Base-by-base conservation (phyloP, 768 basidiomycete genomes). In the Pseudohyphozyma bogoriensis region DNA sequence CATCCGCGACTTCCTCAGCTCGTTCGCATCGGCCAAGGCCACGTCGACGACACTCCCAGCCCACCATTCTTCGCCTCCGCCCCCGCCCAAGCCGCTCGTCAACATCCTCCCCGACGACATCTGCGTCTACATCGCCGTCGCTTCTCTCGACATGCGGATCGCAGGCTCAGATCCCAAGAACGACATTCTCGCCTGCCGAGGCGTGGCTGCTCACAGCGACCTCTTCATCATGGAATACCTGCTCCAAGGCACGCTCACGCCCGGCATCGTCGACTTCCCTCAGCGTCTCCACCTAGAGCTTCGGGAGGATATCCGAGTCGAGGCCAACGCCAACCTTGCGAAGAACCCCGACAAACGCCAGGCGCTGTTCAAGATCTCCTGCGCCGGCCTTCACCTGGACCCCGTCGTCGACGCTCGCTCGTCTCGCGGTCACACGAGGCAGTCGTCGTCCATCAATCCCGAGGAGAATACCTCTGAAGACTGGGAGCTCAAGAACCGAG, bases 81-180 rank as follows among this genome's bases (percentile, higher is more conserved):
- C 52, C 53, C 32, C 56, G 64, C 35, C 66, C 28, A 54, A 29
- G 24, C 63, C 71, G 0, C 51, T 74, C 22, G 65, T 76, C 57
- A 75, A 77, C 52, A 66, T 71, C 35, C 72, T 86, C 26, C 82
- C 83, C 3, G 71, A 76, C 15, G 86, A 87, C 2, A 64, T 85
- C 33, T 76, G 78, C 9, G 67, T 79, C 28, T 80, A 83, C 32
- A 26, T 85, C 36, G 79, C 86, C 0, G 64, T 91, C 46, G 80
- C 78, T 1, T 80, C 80, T 37, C 75, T 86, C 49, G 81, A 83
- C 31, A 69, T 86, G 13, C 82, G 87, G 58, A 70, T 89, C 53
- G 86, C 87, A 10, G 81, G 84, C n/a, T 80, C 80, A 37, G 91
- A 93, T 71, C 78, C 90, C 56, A 88, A 88, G 63, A 85, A 85